These are phyloP conservation scores for Suillus luteus DNA, from an alignment of 768 basidiomycete species.

Conservation along the genomic window DNA sequence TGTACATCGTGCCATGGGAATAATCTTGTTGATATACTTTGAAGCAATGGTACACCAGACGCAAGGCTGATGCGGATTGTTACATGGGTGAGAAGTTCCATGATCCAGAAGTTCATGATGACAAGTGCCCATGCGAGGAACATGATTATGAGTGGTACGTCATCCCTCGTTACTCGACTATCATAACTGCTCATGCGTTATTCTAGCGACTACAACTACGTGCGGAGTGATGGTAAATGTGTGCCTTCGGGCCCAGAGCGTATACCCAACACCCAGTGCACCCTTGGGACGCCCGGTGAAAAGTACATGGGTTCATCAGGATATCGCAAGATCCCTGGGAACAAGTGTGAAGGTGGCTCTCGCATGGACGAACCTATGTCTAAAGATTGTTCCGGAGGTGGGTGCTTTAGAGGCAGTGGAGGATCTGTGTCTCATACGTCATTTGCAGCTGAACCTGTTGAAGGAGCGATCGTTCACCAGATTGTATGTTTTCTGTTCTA, in stretches of 20 bases:
- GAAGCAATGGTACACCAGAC: conserved; percentile 91
- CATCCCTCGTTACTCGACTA: conserved; percentile 9
- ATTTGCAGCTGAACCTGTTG: conserved; percentile 67
- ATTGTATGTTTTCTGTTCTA: conserved; percentile 47
- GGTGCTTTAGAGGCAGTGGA: conserved; percentile 7
- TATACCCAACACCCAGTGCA: conserved; percentile 76
- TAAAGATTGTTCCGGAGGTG: conserved; percentile 82
- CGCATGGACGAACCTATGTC: conserved; percentile 67
- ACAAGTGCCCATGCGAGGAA: conserved; percentile 79
- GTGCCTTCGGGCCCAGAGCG: conserved; percentile 86
- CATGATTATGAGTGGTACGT: conserved; percentile 92
- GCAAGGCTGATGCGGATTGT: conserved; percentile 82
- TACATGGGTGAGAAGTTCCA: conserved; percentile 89
- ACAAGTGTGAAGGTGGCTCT: conserved; percentile 68
- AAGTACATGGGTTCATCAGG: conserved; percentile 89
- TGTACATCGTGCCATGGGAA: neutral
- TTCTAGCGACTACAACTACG: conserved; percentile 84
- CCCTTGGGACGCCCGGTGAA: conserved; percentile 47
- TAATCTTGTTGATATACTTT: neutral
- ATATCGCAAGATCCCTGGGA: conserved; percentile 89
- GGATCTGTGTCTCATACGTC: neutral
- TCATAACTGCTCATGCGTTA: neutral
- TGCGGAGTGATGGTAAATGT: conserved; percentile 74
- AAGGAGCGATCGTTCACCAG: conserved; percentile 79
- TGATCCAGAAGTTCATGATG: conserved; percentile 84